phyloP scores from a whole-genome alignment of 108 stramenopile genomes.

The Schizochytrium sp. region DNA sequence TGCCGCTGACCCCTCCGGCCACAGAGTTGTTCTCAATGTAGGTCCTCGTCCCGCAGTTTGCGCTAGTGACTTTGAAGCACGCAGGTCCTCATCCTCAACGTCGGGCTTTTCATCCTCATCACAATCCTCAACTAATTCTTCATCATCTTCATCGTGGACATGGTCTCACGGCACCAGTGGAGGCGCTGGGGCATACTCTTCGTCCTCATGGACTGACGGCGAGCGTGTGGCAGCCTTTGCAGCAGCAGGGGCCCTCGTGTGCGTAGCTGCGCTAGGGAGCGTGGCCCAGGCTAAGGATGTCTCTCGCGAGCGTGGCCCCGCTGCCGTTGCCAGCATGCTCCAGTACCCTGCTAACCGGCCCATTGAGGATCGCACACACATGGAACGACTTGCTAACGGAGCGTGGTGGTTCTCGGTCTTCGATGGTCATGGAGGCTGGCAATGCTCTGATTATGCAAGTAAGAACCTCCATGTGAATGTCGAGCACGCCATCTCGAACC shows the following conservation, averaged over 20 bases:
- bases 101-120: no score
- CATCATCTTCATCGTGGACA: no score
- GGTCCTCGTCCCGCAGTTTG: no score
- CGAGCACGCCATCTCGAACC: neutral
- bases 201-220: neutral
- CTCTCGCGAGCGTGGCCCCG: conserved; percentile 11
- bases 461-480: conserved; percentile 7
- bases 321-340: conserved; percentile 36
- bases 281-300: conserved; percentile 30
- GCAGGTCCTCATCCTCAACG: no score
- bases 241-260: neutral
- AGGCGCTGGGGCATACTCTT: neutral
- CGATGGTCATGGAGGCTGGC: conserved; percentile 82
- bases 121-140: no score
- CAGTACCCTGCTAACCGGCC: conserved; percentile 75
- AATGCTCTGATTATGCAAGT: conserved; percentile 73
- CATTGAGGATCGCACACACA: conserved; percentile 73
- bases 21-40: no score
- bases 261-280: conserved; percentile 26
- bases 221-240: neutral
- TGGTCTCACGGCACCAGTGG: no score
- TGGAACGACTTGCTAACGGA: conserved; percentile 62
- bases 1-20: no score
- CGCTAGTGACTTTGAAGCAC: no score
- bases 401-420: conserved; percentile 72